Percentiles rank a stretch among this genome's conserved stretches.
Conservation (phyloP, 768 basidiomycete genomes). For the Lentinula boryana region DNA sequence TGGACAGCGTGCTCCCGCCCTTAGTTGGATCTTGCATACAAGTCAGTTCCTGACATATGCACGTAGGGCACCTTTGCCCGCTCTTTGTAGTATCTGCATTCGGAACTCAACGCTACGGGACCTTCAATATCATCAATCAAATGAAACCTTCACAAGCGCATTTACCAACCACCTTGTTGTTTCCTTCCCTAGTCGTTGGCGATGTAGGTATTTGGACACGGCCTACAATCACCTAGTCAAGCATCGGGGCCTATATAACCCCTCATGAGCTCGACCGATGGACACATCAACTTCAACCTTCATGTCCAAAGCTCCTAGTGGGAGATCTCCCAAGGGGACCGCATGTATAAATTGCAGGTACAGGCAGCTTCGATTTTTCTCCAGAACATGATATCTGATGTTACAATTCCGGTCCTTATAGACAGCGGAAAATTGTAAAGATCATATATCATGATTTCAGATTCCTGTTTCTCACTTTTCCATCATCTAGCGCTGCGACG, state of each 20-base stretch:
- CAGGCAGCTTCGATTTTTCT: background rate
- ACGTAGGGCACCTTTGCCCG: constrained; percentile 5
- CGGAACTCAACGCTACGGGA: background rate
- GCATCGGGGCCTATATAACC: background rate
- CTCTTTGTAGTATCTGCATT: background rate
- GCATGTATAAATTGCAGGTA: constrained; percentile 16
- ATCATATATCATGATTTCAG: background rate
- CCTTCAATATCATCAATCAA: background rate
- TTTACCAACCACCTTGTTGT: background rate
- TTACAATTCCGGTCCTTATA: background rate
- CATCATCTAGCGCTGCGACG: constrained; percentile 14
- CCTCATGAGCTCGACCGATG: background rate
- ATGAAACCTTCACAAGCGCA: background rate
- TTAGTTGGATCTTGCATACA: background rate
- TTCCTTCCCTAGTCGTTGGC: background rate
- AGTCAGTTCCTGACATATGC: background rate
- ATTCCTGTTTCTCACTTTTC: background rate
- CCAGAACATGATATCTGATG: background rate
- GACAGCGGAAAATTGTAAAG: constrained; percentile 6
- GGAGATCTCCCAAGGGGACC: constrained; percentile 6
- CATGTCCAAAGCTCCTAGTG: background rate
- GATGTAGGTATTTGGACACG: background rate
- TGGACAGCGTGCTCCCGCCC: background rate
- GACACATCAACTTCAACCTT: background rate
- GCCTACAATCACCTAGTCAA: background rate